These are phyloP conservation scores for Linaria vulgaris DNA, from an alignment of 257 asterid genomes.

Conservation along the genomic window DNA sequence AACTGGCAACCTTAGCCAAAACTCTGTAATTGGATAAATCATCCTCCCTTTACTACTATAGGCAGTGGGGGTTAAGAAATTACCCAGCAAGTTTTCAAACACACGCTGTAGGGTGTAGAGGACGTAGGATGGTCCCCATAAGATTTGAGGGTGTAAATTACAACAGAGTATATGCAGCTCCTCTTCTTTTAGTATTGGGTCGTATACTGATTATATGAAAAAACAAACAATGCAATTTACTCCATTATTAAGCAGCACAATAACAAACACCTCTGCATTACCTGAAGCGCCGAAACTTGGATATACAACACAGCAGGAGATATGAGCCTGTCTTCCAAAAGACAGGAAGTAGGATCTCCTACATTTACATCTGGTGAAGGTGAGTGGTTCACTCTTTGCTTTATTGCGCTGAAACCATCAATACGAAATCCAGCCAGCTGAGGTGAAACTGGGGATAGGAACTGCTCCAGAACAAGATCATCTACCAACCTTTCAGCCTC, in stretches of 20 bases:
- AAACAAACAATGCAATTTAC: no score
- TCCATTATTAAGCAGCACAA: slow-evolving; percentile 7
- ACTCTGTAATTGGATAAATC: no score
- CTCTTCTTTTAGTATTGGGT: no score
- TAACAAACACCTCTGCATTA: slow-evolving; percentile 30
- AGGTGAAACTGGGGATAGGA: slow-evolving; percentile 74
- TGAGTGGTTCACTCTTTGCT: slow-evolving; percentile 76
- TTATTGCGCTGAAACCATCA: slow-evolving; percentile 87
- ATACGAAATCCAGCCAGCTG: slow-evolving; percentile 91
- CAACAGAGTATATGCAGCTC: no score
- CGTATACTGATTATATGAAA: no score
- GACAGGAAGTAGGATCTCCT: slow-evolving; percentile 33
- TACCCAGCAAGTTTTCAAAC: no score
- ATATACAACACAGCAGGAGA: slow-evolving; percentile 77
- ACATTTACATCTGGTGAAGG: slow-evolving; percentile 51
- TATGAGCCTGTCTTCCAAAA: slow-evolving; percentile 77
- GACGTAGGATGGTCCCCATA: no score
- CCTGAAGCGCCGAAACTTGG: slow-evolving; percentile 95
- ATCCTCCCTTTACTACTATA: no score
- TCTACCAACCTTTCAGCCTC: slow-evolving; percentile 78
- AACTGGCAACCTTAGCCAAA: no score
- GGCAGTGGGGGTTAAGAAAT: no score
- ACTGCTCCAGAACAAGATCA: slow-evolving; percentile 91
- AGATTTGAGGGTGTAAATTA: no score
- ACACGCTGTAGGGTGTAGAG: no score